Evolutionary conservation across 371 early-diverging fungal genomes (phyloP), one percentile per base, ranked within the genome.

Genomic region (Circinella umbellata): DNA sequence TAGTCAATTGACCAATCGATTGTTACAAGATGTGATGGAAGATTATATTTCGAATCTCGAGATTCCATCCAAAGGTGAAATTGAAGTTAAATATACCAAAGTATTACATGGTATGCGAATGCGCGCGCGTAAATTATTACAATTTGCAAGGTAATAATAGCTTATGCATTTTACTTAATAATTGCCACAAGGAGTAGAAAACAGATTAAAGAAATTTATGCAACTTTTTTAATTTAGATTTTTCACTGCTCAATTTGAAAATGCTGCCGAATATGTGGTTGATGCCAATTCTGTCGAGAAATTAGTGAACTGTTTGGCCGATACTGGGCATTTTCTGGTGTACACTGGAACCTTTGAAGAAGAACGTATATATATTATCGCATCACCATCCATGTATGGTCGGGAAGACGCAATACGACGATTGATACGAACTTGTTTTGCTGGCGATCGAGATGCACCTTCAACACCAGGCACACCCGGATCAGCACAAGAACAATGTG

Each of bases 241-340:
- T 4, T 86, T 93, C 67, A 90, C 87, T 48, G 78, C 81, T 5
- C 87, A 89, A 6, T 87, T 93, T 53, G 93, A 93, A 69, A 92
- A 92, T 75, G 82, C 92, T 5, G 87, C 92, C 4, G 93, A 94
- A 74, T 94, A 93, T 66, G 76, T 82, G 10, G 77, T 94, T 36
- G 86, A 88, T 63, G 78, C 75, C 53, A 86, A 80, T 35, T 84
- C 74, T 64, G 75, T 80, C 71, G 85, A 78, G 11, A 73, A 76
- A 13, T 73, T 93, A 62, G 77, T 92, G 61, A 78, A 82, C 14
- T 80, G 79, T 63, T 82, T 94, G 64, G 89, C 88, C 0, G 86
- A 84, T 51, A 83, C 90, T 9, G 88, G 86, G 42, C 94, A 92
- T 67, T 88, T 90, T 61, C 80, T 92, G 71, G 85, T 92, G 0